Percentiles rank a stretch among this genome's conserved stretches.
These are phyloP conservation scores for Colletotrichum viniferum DNA, from an alignment of 2,329 filamentous ascomycete species.

Conservation along the genomic window DNA sequence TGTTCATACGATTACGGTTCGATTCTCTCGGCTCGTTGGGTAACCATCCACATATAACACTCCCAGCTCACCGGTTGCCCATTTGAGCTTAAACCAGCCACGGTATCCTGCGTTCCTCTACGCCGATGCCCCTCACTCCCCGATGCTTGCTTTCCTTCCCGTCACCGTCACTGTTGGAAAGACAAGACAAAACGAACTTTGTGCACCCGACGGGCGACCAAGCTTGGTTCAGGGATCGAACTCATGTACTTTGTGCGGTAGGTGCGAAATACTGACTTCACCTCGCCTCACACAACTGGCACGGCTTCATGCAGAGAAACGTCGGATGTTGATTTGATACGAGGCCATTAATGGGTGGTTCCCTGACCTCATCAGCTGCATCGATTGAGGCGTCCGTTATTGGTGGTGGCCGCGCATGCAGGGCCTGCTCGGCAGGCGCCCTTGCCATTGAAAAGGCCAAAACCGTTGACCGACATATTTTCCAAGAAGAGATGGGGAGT, in stretches of 20 bases:
- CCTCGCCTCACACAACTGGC: neutral
- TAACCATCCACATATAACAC: conserved; percentile 1
- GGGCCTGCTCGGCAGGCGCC: conserved; percentile 7
- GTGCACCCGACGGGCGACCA: neutral
- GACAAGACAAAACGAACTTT: neutral
- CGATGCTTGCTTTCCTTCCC: neutral
- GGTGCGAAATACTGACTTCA: neutral
- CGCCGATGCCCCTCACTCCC: neutral
- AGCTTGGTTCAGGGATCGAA: conserved; percentile 7
- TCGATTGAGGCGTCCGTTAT: neutral
- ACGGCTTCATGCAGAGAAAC: conserved; percentile 15
- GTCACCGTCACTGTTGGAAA: neutral
- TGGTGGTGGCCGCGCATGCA: conserved; percentile 4
- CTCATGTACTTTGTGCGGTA: neutral
- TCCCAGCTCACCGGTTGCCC: conserved; percentile 19
- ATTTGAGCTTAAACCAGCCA: conserved; percentile 17
- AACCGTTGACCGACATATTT: conserved; percentile 17
- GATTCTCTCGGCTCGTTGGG: conserved; percentile 4
- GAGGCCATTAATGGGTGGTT: neutral
- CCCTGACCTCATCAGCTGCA: conserved; percentile 17
- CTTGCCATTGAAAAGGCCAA: conserved; percentile 6
- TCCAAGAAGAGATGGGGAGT: neutral
- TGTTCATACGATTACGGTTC: conserved; percentile 3
- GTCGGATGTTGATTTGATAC: conserved; percentile 18
- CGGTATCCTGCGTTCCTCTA: conserved; percentile 13